phyloP scores from a whole-genome alignment of 768 basidiomycete species.

The Naganishia onofrii region DNA sequence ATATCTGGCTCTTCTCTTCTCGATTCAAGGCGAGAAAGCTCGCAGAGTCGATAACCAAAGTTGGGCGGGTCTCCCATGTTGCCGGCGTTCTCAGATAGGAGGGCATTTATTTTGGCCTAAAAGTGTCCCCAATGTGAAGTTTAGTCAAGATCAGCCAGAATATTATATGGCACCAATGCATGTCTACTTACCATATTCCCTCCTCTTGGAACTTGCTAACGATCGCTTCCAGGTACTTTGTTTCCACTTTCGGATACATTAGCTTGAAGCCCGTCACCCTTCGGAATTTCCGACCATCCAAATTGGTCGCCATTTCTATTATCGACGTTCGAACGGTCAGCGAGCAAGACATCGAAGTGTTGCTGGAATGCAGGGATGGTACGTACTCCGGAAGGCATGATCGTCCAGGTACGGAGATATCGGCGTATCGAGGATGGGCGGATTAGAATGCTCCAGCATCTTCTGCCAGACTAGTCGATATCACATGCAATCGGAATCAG shows the following conservation, averaged over 20 bases:
- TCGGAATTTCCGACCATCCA: conserved; percentile 44
- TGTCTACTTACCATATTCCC: conserved; percentile 38
- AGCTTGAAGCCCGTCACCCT: conserved; percentile 40
- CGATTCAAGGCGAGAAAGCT: no score
- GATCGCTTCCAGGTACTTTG: conserved; percentile 38
- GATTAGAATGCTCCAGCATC: conserved; percentile 45
- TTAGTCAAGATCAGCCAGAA: no score
- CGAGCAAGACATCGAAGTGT: not conserved
- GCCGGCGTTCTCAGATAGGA: no score
- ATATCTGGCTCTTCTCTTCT: no score
- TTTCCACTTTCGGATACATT: conserved; percentile 37
- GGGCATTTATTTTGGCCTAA: not conserved
- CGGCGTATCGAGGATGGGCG: conserved; percentile 42
- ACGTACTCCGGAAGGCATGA: conserved; percentile 48
- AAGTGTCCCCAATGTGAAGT: no score
- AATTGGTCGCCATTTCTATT: conserved; percentile 46
- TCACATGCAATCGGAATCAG: not conserved
- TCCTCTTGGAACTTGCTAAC: conserved; percentile 45
- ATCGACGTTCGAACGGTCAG: not conserved
- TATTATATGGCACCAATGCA: no score
- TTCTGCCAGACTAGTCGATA: conserved; percentile 42
- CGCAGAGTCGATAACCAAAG: no score
- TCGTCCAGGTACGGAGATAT: conserved; percentile 47
- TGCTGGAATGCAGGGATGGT: not conserved
- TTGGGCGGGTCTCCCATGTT: no score